Evolutionary conservation across 768 basidiomycete species (phyloP).

Genomic region (Mycena metata): DNA sequence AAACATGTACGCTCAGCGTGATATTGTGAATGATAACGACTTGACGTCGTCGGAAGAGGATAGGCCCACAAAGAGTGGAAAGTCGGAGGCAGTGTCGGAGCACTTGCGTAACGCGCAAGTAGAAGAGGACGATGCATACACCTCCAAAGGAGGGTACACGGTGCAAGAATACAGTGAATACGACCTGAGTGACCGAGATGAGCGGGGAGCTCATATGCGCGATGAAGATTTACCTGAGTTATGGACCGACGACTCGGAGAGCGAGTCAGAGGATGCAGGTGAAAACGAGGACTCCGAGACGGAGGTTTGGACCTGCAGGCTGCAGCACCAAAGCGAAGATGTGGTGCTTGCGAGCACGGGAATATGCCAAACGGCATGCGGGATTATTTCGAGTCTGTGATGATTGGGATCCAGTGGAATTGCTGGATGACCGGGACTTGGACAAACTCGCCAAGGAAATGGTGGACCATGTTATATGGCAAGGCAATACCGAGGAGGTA

Average conservation of each 20-base stretch:
- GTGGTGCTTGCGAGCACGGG: too few species aligned
- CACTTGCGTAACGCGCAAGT: background rate
- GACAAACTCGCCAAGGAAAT: background rate
- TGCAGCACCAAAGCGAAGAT: too few species aligned
- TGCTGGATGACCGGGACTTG: background rate
- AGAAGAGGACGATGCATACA: background rate
- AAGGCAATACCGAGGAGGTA: background rate
- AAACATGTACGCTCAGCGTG: background rate
- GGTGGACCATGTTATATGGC: background rate
- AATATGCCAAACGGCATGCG: too few species aligned
- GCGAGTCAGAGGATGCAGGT: background rate
- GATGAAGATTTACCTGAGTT: background rate
- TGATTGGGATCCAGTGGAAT: conserved; percentile 1
- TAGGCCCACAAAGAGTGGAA: too few species aligned
- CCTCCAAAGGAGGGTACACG: conserved; percentile 3
- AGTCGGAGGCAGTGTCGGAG: background rate
- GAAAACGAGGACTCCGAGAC: conserved; percentile 29
- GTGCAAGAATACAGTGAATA: conserved; percentile 7
- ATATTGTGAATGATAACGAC: background rate
- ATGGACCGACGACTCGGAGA: too few species aligned
- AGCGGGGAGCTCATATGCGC: background rate
- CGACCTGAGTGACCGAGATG: background rate
- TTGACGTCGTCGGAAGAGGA: background rate
- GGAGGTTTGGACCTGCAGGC: too few species aligned
- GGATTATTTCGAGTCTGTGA: background rate